phyloP scores from a whole-genome alignment of 2,329 filamentous ascomycete species.

The Tricladium varicosporioides region DNA sequence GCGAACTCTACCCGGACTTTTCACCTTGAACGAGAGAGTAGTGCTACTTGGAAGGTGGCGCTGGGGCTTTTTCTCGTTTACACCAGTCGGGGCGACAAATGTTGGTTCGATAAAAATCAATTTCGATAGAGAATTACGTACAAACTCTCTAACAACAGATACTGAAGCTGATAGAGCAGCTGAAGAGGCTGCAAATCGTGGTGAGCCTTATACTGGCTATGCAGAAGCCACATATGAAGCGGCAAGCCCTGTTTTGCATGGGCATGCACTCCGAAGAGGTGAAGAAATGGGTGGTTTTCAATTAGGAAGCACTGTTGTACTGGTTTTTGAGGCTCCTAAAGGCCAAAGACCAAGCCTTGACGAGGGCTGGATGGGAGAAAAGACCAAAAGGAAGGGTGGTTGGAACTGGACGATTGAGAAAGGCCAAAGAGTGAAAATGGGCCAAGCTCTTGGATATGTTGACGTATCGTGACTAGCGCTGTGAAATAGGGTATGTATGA shows the following conservation, averaged over 20 bases:
- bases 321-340: slow-evolving; percentile 92
- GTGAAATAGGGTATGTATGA: slow-evolving; percentile 1
- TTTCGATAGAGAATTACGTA: slow-evolving; percentile 90
- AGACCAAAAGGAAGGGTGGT: slow-evolving; percentile 58
- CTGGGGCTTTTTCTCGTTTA: slow-evolving; percentile 96
- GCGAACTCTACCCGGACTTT: slow-evolving; percentile 86
- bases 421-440: slow-evolving; percentile 86
- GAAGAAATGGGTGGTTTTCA: slow-evolving; percentile 99
- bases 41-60: slow-evolving; percentile 92
- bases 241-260: slow-evolving; percentile 74
- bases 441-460: slow-evolving; percentile 78
- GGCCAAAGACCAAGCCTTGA: slow-evolving; percentile 55
- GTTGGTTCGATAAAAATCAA: slow-evolving; percentile 96
- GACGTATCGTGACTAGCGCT: slow-evolving; percentile 41
- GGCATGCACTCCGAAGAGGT: slow-evolving; percentile 79
- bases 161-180: slow-evolving; percentile 87
- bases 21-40: slow-evolving; percentile 94
- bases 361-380: slow-evolving; percentile 55
- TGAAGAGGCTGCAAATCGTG: slow-evolving; percentile 70
- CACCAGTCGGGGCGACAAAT: slow-evolving; percentile 94
- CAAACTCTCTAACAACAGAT: slow-evolving; percentile 89
- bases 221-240: slow-evolving; percentile 84
- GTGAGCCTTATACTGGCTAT: slow-evolving; percentile 86
- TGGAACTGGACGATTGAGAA: slow-evolving; percentile 87
- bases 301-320: slow-evolving; percentile 88